Percentiles rank a stretch among this genome's conserved stretches.
Conservation (phyloP, 225 moss, liverwort and hornwort genomes). For the Rhytidiadelphus loreus region DNA sequence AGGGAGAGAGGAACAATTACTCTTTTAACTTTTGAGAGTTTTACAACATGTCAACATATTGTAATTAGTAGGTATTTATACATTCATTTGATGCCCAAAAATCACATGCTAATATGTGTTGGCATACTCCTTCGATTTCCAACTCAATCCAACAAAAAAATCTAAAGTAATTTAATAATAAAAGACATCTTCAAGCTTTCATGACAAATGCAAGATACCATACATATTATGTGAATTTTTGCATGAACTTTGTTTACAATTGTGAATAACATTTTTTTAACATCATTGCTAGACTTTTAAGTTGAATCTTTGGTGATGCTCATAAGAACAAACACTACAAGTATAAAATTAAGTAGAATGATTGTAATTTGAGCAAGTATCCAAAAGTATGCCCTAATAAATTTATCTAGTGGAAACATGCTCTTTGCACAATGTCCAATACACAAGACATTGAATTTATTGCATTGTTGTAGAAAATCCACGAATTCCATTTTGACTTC, state of each 20-base stretch:
- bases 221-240: too few species aligned
- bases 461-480: background rate
- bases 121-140: background rate
- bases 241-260: background rate
- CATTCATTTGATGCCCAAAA: background rate
- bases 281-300: background rate
- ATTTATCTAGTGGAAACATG: too few species aligned
- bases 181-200: too few species aligned
- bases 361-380: too few species aligned
- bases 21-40: background rate
- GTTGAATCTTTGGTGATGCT: background rate
- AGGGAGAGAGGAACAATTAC: accelerated
- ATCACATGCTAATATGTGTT: background rate
- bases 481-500: accelerated
- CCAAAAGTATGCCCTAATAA: background rate
- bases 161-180: too few species aligned
- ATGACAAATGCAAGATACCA: accelerated
- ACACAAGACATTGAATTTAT: background rate
- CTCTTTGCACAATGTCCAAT: background rate
- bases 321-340: background rate
- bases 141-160: too few species aligned
- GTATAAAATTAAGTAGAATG: background rate
- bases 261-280: background rate
- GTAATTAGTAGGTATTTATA: background rate
- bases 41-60: background rate